Evolutionary conservation across 1,139 yeast species (phyloP).

Genomic region (Geotrichum europaeum): DNA sequence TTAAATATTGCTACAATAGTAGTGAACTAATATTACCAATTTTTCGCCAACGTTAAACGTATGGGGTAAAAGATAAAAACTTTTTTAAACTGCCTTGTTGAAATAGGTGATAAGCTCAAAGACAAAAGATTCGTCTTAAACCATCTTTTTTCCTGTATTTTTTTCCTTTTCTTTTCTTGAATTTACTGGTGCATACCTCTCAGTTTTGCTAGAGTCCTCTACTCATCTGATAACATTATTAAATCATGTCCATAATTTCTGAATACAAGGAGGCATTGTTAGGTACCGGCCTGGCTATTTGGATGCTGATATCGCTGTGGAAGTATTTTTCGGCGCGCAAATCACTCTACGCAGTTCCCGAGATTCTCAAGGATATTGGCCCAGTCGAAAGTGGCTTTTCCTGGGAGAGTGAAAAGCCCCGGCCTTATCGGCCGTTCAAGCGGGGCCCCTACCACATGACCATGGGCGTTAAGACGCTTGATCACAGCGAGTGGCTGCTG

Average conservation of each 20-base stretch:
- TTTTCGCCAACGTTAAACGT: too few species aligned
- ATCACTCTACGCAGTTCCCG: constrained; percentile 4
- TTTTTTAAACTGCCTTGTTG: too few species aligned
- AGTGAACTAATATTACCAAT: too few species aligned
- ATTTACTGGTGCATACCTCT: not conserved
- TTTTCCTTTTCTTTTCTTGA: not conserved
- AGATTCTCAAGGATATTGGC: not conserved
- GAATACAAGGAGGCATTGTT: not conserved
- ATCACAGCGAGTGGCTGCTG: constrained; percentile 57
- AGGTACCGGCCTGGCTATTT: not conserved
- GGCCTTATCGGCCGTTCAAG: constrained; percentile 55
- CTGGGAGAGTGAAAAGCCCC: constrained; percentile 48
- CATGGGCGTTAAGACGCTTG: constrained; percentile 56
- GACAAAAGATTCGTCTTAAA: too few species aligned
- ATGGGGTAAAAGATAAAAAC: not conserved
- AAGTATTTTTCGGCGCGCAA: not conserved
- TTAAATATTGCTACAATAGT: too few species aligned
- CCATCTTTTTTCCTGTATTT: not conserved
- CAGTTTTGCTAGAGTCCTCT: not conserved
- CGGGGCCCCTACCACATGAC: constrained; percentile 58
- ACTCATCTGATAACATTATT: not conserved
- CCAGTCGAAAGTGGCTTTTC: constrained; percentile 21
- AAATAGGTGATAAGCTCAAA: too few species aligned
- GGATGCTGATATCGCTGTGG: not conserved
- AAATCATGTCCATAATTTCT: not conserved